Base-by-base conservation (phyloP, 2,329 filamentous ascomycete genomes). In the Colletotrichum tamarilloi region DNA sequence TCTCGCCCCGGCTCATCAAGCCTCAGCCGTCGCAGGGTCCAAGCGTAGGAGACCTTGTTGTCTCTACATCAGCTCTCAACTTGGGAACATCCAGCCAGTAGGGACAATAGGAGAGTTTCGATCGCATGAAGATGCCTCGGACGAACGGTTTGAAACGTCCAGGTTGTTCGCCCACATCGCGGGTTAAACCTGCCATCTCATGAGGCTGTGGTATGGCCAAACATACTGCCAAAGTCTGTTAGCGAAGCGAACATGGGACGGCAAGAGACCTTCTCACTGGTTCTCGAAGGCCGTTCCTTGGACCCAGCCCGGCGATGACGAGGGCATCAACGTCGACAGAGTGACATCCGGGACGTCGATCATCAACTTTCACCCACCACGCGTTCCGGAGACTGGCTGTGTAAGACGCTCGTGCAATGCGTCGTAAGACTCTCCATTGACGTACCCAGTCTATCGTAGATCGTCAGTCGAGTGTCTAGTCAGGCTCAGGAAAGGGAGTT, bases 161-260 rank as follows among this genome's bases (percentile, higher is more conserved):
- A 70, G 42, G 55, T 38, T 53, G 35, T 26, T 32, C 55, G 46
- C 67, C 67, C 62, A 70, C 62, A 53, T 70, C 60, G 60, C 62
- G 62, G 60, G 16, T 16, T 38, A n/a, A 46, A 19, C 60, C 60
- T 42, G 35, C 5, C 52, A 26, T 14, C n/a, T 24, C 16, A 8
- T 70, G 42, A 35, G 60, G 53, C 26, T 59, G 30, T 55, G 42
- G 19, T 28, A 46, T 42, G 11, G 22, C 59, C 60, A 59, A 59
- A 42, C 11, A 49, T 49, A 49, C 28, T 46, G 16, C 8, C 56
- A 55, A 8, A 46, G 42, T 8, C 16, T 9, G 7, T 19, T 19
- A 46, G 16, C 6, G 60, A 58, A 67, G 4, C 16, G 46, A 62
- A 46, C 22, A 35, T 56, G n/a, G 26, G 14, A 35, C 11, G 42